Conservation (phyloP, 2,329 filamentous ascomycete species). For the Arthrobotrys sphaeroides region DNA sequence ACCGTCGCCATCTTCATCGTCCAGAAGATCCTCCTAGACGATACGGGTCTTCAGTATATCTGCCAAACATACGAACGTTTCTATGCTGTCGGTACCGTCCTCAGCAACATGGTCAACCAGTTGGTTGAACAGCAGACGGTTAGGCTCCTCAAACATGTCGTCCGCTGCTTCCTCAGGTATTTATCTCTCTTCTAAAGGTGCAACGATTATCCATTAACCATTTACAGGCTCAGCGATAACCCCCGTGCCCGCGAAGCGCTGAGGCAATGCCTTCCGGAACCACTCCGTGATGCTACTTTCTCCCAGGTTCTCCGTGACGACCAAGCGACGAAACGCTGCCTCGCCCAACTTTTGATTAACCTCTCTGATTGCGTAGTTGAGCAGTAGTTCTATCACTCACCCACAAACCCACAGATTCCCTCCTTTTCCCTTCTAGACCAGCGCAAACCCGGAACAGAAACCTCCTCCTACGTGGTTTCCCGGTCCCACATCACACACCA, state of each 20-base stretch:
- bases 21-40: constrained; percentile 96
- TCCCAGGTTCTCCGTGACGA: constrained; percentile 95
- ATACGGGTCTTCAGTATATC: constrained; percentile 96
- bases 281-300: constrained; percentile 98
- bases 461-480: neutral
- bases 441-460: neutral
- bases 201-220: neutral
- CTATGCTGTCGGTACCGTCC: constrained; percentile 94
- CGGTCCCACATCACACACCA: neutral
- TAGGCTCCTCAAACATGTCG: constrained; percentile 93
- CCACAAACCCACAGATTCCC: neutral
- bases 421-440: neutral
- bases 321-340: constrained; percentile 94
- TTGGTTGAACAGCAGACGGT: constrained; percentile 98
- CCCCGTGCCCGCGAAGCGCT: constrained; percentile 93
- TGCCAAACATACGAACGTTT: constrained; percentile 99
- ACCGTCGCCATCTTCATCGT: constrained; percentile 99
- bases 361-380: constrained; percentile 86
- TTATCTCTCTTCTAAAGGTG: constrained; percentile 58
- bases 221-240: constrained; percentile 86
- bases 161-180: constrained; percentile 93
- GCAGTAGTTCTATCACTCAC: constrained; percentile 14
- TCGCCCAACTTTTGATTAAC: constrained; percentile 96
- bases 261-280: constrained; percentile 93
- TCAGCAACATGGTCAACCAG: constrained; percentile 98